Base-by-base conservation (phyloP, 2,329 filamentous ascomycete genomes). In the Pseudovirgaria hyperparasitica region DNA sequence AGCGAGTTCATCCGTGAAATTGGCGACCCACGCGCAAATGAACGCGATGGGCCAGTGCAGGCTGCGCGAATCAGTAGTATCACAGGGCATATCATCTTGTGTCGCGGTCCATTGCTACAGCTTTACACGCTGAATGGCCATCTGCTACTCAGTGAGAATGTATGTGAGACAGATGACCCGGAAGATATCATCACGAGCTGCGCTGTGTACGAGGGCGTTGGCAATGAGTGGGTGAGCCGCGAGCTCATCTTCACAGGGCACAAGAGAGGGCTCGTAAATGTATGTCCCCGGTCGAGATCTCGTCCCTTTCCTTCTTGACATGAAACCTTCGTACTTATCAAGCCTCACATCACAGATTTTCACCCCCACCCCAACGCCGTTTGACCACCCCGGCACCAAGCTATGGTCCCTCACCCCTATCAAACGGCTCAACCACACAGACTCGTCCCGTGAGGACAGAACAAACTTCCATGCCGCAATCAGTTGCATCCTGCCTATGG, bases 221-320 rank as follows among this genome's bases (percentile, higher is more conserved):
- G 77, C 2, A 90, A 85, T 41, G 90, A 96, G 55, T 96, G 86
- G 82, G 64, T 93, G 4, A 82, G 92, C 54, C 76, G 78, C 29
- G 76, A 78, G 34, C 63, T 98, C 22, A 61, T 96, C 19, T 86
- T 98, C 37, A 96, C 87, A 0, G 90, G 90, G 0, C 90, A 96
- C 48, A 67, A 72, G 36, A 65, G 76, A 27, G 90, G 90, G 0
- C 67, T 85, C 9, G 86, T 92, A 18, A 92, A 92, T 43, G 73
- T 53, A 15, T 23, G 35, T 38, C 11, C 23, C 4, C 15, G 10
- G 20, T 14, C 19, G 17, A 18, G n/a, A n/a, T 19, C 23, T 19
- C 5, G 18, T 7, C 19, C 9, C 9, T 5, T 9, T 24, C 22
- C 16, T 13, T 13, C 13, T 24, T 10, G 13, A 16, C 18, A 16